Evolutionary conservation across 257 asterid genomes (phyloP), one percentile per base, ranked within the genome.

Genomic region (Solanum bulbocastanum): DNA sequence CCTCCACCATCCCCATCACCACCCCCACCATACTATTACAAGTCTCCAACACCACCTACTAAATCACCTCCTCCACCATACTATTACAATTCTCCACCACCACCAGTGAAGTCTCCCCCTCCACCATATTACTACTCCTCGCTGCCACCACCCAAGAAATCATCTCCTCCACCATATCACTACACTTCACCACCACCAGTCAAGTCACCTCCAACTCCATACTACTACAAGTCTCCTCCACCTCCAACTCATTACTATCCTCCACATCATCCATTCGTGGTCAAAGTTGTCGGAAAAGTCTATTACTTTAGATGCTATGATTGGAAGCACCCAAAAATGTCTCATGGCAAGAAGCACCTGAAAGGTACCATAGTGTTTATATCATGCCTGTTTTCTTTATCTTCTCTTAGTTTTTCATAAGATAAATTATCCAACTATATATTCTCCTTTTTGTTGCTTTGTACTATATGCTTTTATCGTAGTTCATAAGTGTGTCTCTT

Each of bases 221-320:
- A 65, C 35, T 25, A 65, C 35, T 65, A 65, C 20, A n/a, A 5
- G 1, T 65, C 9, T 2, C 74, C 74, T 1, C 10, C 74, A 66
- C 36, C 36, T 2, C 36, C 74, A 68, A 68, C 91, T 88, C 27
- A 91, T 88, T 86, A 90, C 71, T 83, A 86, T 75, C 93, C 91
- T 6, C 93, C 90, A 6, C 94, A 91, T 82, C 92, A 92, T 86
- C 85, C 92, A 6, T 68, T 90, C 5, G 90, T 95, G 2, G 94
- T 95, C 3, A 94, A 94, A 88, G 98, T 93, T 23, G 91, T 91
- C 0, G 96, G 98, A 87, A 93, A 93, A 89, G 98, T 95, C 9
- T 95, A 94, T 30, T 95, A 94, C 69, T 91, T 90, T 89, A 89
- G 83, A 87, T 95, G 98, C 93, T 93, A 94, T n/a, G 92, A 93